phyloP scores from a whole-genome alignment of 768 basidiomycete genomes.

The Mycena sanguinolenta region DNA sequence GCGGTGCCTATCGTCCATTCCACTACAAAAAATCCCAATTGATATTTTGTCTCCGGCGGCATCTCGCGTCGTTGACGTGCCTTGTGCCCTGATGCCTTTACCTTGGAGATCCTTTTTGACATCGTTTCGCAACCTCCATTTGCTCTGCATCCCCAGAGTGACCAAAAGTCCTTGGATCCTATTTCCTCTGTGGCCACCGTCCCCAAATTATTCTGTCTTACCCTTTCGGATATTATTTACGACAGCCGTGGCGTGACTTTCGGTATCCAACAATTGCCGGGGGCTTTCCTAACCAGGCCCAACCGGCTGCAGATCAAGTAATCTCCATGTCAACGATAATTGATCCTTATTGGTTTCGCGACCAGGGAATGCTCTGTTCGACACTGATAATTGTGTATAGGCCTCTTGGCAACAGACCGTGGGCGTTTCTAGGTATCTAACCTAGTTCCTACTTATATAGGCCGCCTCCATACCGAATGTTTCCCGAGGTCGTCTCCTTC shows the following conservation, averaged over 20 bases:
- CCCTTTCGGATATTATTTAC: not conserved
- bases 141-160: constrained; percentile 1
- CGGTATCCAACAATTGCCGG: constrained; percentile 29
- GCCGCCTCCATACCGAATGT: constrained; percentile 8
- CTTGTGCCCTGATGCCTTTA: constrained; percentile 26
- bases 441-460: constrained; percentile 52
- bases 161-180: constrained; percentile 5
- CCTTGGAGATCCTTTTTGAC: constrained; percentile 31
- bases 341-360: constrained; percentile 58
- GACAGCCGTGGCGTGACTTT: constrained; percentile 13
- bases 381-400: constrained; percentile 55
- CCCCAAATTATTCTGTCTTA: not conserved
- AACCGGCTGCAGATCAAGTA: constrained; percentile 51
- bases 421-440: constrained; percentile 66
- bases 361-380: constrained; percentile 52
- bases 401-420: constrained; percentile 67
- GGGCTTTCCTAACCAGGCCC: constrained; percentile 30
- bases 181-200: not conserved
- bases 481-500: constrained; percentile 44
- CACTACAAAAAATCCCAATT: not conserved
- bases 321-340: constrained; percentile 77
- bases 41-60: constrained; percentile 15
- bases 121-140: constrained; percentile 38
- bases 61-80: constrained; percentile 25
- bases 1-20: constrained; percentile 20